A percentile compares a stretch with the other conserved stretches of the same genome.
These are phyloP conservation scores for Nicotiana undulata DNA, from an alignment of 257 asterid species.

Conservation along the genomic window DNA sequence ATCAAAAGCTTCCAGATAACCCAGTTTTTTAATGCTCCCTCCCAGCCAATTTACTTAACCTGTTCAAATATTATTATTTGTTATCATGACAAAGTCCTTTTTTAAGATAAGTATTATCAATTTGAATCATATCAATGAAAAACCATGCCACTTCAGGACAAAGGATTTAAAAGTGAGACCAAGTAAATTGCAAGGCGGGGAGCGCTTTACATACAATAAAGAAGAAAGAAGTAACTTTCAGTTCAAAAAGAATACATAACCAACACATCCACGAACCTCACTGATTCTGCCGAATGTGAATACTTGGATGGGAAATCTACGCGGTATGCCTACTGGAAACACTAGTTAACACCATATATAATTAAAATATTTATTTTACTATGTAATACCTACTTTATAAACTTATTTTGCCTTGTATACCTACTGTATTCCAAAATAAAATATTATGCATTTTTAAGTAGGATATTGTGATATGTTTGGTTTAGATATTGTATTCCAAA, in stretches of 20 bases:
- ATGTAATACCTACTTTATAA: no score
- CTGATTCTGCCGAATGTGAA: not conserved
- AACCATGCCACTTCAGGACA: not conserved
- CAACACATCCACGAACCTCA: not conserved
- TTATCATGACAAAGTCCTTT: not conserved
- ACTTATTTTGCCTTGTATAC: no score
- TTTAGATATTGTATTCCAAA: no score
- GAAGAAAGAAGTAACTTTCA: not conserved
- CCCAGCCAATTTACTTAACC: not conserved
- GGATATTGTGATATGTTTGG: no score
- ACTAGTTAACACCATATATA: no score
- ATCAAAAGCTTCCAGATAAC: not conserved
- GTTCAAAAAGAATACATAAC: not conserved
- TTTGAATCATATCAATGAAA: not conserved
- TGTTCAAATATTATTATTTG: not conserved
- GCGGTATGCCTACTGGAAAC: no score
- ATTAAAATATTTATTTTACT: no score
- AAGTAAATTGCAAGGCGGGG: not conserved
- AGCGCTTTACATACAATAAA: not conserved
- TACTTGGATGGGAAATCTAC: not conserved
- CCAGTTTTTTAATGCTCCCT: not conserved
- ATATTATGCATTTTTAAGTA: no score
- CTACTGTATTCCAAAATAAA: no score
- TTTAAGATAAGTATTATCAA: not conserved
- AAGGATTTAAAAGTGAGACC: not conserved